phyloP scores from a whole-genome alignment of 1,284 basidiomycete species.

The Moesziomyces globuligerus region DNA sequence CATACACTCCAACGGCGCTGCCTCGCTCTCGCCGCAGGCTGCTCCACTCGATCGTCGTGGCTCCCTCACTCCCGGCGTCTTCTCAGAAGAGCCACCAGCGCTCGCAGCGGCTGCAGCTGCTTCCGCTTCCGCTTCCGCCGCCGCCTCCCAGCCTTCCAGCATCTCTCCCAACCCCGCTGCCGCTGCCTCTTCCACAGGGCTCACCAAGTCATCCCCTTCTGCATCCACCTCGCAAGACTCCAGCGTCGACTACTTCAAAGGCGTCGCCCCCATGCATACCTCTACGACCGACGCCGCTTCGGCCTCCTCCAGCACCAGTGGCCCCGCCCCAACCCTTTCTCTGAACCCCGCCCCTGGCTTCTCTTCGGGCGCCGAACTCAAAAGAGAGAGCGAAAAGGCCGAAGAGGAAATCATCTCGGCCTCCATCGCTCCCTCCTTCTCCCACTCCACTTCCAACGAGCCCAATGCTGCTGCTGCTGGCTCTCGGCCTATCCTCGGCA shows the following conservation, averaged over 20 bases:
- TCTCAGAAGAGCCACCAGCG: slow-evolving; percentile 47
- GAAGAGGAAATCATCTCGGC: slow-evolving; percentile 47
- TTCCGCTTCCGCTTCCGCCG: slow-evolving; percentile 3
- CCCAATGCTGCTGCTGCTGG: not conserved
- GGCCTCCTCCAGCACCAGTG: slow-evolving; percentile 4
- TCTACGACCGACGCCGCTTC: slow-evolving; percentile 1
- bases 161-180: not conserved
- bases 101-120: slow-evolving; percentile 1
- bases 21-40: not conserved
- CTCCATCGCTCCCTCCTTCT: slow-evolving; percentile 21
- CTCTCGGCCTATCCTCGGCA: slow-evolving; percentile 6
- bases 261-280: slow-evolving; percentile 10
- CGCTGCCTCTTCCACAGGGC: not conserved
- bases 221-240: slow-evolving; percentile 11
- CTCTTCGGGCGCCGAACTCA: slow-evolving; percentile 6
- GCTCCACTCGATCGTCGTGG: slow-evolving; percentile 25
- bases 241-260: slow-evolving; percentile 35
- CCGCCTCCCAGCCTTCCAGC: slow-evolving; percentile 12
- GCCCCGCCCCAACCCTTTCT: not conserved
- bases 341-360: not conserved
- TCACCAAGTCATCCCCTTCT: slow-evolving; percentile 2
- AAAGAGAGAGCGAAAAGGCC: slow-evolving; percentile 30
- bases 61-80: slow-evolving; percentile 44
- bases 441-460: slow-evolving; percentile 9
- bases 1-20: slow-evolving; percentile 7